Conservation (phyloP, 2,329 filamentous ascomycete genomes). For the Diaporthe longicolla region DNA sequence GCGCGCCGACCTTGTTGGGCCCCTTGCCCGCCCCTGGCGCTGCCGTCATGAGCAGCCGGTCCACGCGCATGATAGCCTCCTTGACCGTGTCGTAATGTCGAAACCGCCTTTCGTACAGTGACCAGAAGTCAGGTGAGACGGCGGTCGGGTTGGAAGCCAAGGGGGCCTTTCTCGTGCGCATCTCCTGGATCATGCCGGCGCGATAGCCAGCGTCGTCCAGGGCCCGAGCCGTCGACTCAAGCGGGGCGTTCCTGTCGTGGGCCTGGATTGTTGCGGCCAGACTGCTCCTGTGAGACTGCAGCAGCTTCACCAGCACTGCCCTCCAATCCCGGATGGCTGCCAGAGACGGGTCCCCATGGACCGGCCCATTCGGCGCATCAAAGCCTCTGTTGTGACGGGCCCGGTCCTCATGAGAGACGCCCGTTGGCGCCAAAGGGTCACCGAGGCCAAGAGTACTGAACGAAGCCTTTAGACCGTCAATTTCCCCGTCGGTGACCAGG, state of each 20-base stretch:
- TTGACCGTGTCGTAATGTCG: conserved; percentile 62
- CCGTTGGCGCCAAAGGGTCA: neutral
- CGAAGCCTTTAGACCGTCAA: conserved; percentile 16
- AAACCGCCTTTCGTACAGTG: conserved; percentile 62
- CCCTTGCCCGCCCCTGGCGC: conserved; percentile 57
- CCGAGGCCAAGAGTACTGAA: conserved; percentile 16
- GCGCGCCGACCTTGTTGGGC: conserved; percentile 52
- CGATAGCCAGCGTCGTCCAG: conserved; percentile 60
- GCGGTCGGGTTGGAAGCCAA: conserved; percentile 38
- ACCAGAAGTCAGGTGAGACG: conserved; percentile 52
- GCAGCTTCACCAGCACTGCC: conserved; percentile 57
- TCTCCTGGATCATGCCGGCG: conserved; percentile 53
- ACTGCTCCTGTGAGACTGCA: conserved; percentile 57
- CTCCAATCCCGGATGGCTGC: conserved; percentile 61
- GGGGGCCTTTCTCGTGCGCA: neutral
- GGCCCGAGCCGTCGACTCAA: conserved; percentile 58
- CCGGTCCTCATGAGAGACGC: neutral
- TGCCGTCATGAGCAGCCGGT: conserved; percentile 56
- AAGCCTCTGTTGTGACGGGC: neutral
- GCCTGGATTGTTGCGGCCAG: conserved; percentile 61
- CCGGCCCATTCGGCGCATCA: no score
- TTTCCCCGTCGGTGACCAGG: conserved; percentile 46
- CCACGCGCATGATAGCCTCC: conserved; percentile 57
- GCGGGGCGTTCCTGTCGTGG: conserved; percentile 60
- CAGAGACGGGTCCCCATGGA: conserved; percentile 49